phyloP scores from a whole-genome alignment of 495 filamentous ascomycete genomes.

The Cercophora newfieldiana region DNA sequence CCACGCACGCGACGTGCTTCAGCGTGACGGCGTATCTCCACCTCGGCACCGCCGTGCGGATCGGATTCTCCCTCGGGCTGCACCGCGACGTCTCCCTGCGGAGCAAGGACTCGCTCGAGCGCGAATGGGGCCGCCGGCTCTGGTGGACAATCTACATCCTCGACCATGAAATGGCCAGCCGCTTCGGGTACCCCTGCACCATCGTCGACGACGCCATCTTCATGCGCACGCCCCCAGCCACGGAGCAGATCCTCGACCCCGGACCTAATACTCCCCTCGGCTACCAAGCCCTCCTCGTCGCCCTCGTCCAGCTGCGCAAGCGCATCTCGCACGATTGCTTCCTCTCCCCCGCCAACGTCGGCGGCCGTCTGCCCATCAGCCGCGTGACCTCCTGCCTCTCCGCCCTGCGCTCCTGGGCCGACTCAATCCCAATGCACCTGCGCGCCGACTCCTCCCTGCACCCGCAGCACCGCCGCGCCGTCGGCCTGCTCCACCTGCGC shows the following conservation, averaged over 20 bases:
- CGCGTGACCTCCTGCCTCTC: not conserved
- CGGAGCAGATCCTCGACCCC: conserved; percentile 13
- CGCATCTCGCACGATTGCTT: conserved; percentile 9
- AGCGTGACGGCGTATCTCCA: conserved; percentile 9
- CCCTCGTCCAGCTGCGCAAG: conserved; percentile 5
- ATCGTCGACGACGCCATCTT: conserved; percentile 4
- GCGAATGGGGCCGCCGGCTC: conserved; percentile 9
- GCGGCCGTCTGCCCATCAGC: not conserved
- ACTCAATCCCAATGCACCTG: not conserved
- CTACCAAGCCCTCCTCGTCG: conserved; percentile 3
- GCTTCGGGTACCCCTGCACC: conserved; percentile 7
- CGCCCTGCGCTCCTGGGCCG: not conserved
- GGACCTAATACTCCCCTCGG: conserved; percentile 8
- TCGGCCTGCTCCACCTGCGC: conserved; percentile 1
- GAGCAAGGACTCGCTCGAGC: conserved; percentile 5
- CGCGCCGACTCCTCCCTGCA: conserved; percentile 1
- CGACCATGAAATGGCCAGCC: conserved; percentile 12
- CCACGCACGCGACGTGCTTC: conserved; percentile 9
- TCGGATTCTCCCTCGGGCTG: conserved; percentile 13
- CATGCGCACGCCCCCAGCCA: conserved; percentile 4
- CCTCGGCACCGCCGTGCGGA: conserved; percentile 6
- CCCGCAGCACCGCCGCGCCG: conserved; percentile 10
- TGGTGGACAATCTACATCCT: conserved; percentile 13
- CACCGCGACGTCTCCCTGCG: conserved; percentile 9
- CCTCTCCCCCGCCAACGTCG: not conserved